Base-by-base conservation (phyloP, 2,329 filamentous ascomycete species). In the Trichoderma koningii region DNA sequence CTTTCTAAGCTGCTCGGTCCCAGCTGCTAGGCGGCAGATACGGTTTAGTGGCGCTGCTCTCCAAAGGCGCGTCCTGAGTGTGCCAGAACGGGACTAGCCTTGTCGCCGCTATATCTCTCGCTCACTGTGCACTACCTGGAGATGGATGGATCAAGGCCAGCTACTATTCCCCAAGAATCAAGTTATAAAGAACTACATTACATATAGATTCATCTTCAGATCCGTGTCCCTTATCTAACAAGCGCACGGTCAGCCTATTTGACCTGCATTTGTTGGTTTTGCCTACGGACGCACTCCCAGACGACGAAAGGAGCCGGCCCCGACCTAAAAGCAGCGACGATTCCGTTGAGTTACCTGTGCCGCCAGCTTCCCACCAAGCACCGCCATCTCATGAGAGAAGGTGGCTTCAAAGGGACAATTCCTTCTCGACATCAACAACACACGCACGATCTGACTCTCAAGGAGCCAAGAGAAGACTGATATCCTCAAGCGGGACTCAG, bases 251-350 rank as follows among this genome's bases (percentile, higher is more conserved):
- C 12, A 10, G 3, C 34, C 12, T 38, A 1, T 10, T 10, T 12
- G 34, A 14, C 4, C 14, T 4, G 5, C 12, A 38, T 38, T 14
- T 7, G 28, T 7, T 7, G 28, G 21, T 30, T 47, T 50, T 19
- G 15, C 21, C 17, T 19, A 3, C 15, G 6, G 30, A 26, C 17
- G 9, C 19, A 12, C n/a, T 17, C 0, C 14, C 14, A 4, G 30
- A 5, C 7, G 45, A 41, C 7, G 26, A 30, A 2, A 44, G 15
- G n/a, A 34, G 12, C 44, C n/a, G n/a, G n/a, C 21, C 14, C 9
- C 41, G 9, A 26, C 12, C 7, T 65, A 65, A 65, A 65, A 65
- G 55, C 63, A 57, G 63, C 63, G 38, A 19, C 48, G 55, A 12
- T 45, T 61, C 48, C 34, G 34, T 45, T 52, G 26, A 45, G 34